These are phyloP conservation scores for Castanea mollissima DNA, from an alignment of 306 rosid species.

Conservation along the genomic window DNA sequence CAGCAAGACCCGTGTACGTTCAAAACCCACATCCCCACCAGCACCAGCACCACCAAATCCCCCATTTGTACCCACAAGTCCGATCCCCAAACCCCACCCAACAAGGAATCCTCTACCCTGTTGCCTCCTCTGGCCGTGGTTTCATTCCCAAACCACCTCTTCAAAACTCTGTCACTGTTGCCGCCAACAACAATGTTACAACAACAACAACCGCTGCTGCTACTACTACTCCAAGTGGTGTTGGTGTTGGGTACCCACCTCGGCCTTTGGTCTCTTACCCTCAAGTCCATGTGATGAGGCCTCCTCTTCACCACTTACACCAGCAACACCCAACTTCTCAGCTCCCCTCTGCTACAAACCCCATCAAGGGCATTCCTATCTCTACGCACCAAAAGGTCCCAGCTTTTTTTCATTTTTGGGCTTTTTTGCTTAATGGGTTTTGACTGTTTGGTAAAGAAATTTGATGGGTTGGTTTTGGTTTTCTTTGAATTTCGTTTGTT, in stretches of 20 bases:
- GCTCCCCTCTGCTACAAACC: constrained; percentile 16
- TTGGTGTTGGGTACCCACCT: constrained; percentile 20
- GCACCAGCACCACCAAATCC: constrained; percentile 26
- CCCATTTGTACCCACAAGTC: constrained; percentile 37
- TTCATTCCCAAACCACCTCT: constrained; percentile 38
- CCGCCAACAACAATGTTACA: constrained; percentile 30
- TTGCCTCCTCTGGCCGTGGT: constrained; percentile 54
- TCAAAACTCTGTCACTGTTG: constrained; percentile 38
- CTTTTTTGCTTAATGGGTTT: neutral
- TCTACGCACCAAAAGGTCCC: constrained; percentile 43
- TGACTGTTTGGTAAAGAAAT: neutral
- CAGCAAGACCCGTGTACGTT: constrained; percentile 33
- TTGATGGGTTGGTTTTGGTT: too few species aligned
- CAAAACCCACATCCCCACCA: constrained; percentile 36
- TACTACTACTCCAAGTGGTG: too few species aligned
- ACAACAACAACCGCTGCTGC: neutral
- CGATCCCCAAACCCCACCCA: constrained; percentile 32
- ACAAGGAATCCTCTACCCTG: constrained; percentile 46
- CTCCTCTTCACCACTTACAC: constrained; percentile 28
- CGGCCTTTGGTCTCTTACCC: constrained; percentile 37
- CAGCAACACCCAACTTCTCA: constrained; percentile 26
- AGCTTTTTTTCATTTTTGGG: neutral
- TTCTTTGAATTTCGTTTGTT: too few species aligned
- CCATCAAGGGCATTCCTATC: constrained; percentile 38
- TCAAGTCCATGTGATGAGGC: constrained; percentile 39